A percentile compares a stretch with the other conserved stretches of the same genome.
Conservation (phyloP, 495 filamentous ascomycete species). For the Bryoglossum gracile region DNA sequence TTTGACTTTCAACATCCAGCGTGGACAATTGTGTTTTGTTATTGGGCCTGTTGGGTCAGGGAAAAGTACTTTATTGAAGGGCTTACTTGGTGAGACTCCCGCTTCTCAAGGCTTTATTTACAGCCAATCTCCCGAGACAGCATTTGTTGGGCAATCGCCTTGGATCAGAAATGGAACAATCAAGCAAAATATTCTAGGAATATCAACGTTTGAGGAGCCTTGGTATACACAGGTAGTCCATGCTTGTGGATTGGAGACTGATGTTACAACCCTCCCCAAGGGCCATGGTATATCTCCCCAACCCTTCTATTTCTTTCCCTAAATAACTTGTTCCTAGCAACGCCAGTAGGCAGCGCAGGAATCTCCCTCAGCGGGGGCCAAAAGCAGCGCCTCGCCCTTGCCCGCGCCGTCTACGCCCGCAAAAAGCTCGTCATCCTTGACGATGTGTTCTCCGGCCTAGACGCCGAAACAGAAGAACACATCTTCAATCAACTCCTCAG, state of each 20-base stretch:
- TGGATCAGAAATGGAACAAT: conserved; percentile 56
- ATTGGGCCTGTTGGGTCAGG: conserved; percentile 43
- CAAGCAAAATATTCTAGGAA: conserved; percentile 49
- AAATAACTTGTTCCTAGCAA: conserved; percentile 26
- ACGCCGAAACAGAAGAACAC: conserved; percentile 50
- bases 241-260: conserved; percentile 54
- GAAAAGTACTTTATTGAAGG: conserved; percentile 44
- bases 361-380: conserved; percentile 58
- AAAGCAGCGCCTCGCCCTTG: conserved; percentile 55
- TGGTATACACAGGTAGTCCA: conserved; percentile 58
- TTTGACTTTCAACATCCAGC: conserved; percentile 7
- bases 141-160: conserved; percentile 36
- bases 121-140: conserved; percentile 16
- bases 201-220: conserved; percentile 43
- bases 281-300: conserved; percentile 44
- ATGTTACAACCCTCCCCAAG: conserved; percentile 46
- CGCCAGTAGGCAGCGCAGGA: conserved; percentile 56
- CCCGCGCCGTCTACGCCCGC: conserved; percentile 51
- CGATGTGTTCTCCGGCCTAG: conserved; percentile 56
- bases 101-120: conserved; percentile 23
- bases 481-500: conserved; percentile 51
- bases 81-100: conserved; percentile 43
- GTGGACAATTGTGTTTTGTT: conserved; percentile 19
- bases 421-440: conserved; percentile 51
- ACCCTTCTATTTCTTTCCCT: not conserved